Conservation (phyloP, 345 rosid species). For the Passiflora organensis region DNA sequence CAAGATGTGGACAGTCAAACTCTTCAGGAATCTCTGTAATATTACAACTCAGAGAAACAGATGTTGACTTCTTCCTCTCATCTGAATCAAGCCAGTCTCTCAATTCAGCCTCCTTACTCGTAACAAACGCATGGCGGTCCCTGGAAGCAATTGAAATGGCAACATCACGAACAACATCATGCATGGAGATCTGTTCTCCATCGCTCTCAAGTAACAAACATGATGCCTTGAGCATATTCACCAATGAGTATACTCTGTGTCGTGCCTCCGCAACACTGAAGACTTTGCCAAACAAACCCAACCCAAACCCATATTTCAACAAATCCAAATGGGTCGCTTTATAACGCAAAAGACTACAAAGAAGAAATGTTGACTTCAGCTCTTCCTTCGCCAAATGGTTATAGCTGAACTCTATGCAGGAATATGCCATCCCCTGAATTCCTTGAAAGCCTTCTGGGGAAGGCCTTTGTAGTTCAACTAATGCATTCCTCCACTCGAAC, state of each 20-base stretch:
- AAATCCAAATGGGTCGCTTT: neutral
- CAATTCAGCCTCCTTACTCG: neutral
- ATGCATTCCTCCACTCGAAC: too few relatives aligned
- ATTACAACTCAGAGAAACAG: neutral
- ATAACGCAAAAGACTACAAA: slow-evolving; percentile 8
- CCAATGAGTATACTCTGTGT: slow-evolving; percentile 6
- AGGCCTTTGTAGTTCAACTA: neutral
- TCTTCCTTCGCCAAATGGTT: too few relatives aligned
- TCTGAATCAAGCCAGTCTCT: slow-evolving; percentile 1
- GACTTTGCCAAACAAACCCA: slow-evolving; percentile 14
- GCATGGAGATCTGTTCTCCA: neutral
- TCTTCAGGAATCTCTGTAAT: slow-evolving; percentile 9
- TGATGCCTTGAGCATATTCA: slow-evolving; percentile 21
- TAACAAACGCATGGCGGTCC: neutral
- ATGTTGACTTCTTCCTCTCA: neutral
- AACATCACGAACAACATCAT: slow-evolving; percentile 27
- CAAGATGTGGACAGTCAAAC: slow-evolving; percentile 13
- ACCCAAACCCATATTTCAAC: slow-evolving; percentile 22
- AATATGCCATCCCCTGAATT: neutral
- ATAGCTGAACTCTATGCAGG: slow-evolving; percentile 5
- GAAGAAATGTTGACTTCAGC: too few relatives aligned
- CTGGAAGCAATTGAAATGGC: slow-evolving; percentile 15
- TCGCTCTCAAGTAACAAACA: slow-evolving; percentile 18
- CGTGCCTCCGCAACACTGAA: slow-evolving; percentile 6
- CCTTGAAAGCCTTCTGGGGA: neutral